phyloP scores from a whole-genome alignment of 2,329 filamentous ascomycete species.

The Alternaria arborescens region DNA sequence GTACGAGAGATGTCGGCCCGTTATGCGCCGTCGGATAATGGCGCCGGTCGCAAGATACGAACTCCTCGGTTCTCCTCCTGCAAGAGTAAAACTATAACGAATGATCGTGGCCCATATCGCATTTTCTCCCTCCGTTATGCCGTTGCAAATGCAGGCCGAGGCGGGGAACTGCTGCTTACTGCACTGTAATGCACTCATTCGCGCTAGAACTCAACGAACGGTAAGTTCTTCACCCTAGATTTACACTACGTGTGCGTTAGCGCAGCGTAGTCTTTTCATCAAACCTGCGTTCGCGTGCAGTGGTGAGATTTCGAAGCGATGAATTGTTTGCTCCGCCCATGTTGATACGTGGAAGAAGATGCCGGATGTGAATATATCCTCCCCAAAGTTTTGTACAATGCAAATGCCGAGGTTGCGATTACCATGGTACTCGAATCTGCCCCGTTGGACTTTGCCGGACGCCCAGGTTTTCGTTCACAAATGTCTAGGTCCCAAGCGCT shows the following conservation, averaged over 20 bases:
- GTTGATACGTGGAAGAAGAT: background rate
- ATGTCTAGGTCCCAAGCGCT: slow-evolving; percentile 2
- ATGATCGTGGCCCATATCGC: background rate
- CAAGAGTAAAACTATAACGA: background rate
- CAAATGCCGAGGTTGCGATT: background rate
- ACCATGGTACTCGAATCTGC: slow-evolving; percentile 2
- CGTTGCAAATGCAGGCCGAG: background rate
- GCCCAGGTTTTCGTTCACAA: background rate
- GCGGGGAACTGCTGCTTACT: background rate
- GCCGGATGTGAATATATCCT: background rate
- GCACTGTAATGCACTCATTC: background rate
- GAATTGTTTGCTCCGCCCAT: background rate
- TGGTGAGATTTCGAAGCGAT: background rate
- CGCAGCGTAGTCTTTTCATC: slow-evolving; percentile 5
- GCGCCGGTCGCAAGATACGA: slow-evolving; percentile 4
- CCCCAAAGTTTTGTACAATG: background rate
- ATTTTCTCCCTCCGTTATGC: background rate
- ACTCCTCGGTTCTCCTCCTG: background rate
- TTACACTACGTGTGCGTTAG: slow-evolving; percentile 6
- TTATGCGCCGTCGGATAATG: background rate
- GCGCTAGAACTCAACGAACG: background rate
- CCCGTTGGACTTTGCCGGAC: background rate
- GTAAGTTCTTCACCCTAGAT: background rate
- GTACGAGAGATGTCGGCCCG: slow-evolving; percentile 1
- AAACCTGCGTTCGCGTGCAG: background rate